Evolutionary conservation across 169 alveolate genomes (phyloP), one percentile per base, ranked within the genome.

Genomic region (Plasmodium ovale): DNA sequence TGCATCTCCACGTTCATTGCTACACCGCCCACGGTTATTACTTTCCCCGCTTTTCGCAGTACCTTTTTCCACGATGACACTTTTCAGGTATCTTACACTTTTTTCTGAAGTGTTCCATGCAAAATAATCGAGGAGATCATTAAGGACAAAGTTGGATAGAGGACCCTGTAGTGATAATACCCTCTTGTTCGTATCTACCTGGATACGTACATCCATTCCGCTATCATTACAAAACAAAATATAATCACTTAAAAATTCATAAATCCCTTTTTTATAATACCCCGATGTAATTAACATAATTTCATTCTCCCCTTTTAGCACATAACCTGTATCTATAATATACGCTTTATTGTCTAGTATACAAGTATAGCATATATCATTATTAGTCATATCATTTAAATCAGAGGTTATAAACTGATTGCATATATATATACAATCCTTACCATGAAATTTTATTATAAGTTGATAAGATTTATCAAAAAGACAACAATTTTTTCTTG

Each of bases 101-200:
- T 65, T 56, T 6, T 67, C 44, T n/a, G 25, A 39, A 58, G 49
- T 70, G 23, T 49, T 53, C 39, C 42, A 60, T 35, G 37, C 65
- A 54, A 19, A 82, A 82, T 65, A 82, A 19, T 84, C 72, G 2
- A 64, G 44, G 25, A 93, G 16, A 31, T 65, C 84, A 37, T 69
- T 54, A 53, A 93, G 65, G 9, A 85, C 87, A 23, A 88, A 51
- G 35, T 27, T 84, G 29, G 93, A 16, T 21, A 39, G 33, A 0
- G 96, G 96, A 1, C 96, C 96, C 42, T 93, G 93, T 10, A 93
- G 7, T n/a, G 91, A 72, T 59, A 93, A 58, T 44, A 87, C 87
- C 14, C 89, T 39, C 51, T 62, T 69, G 49, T 65, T 73, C 14
- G 54, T 60, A 27, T 70, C 72, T 7, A 89, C 94, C 25, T 70